These are phyloP conservation scores for Penicillium sp. DNA, from an alignment of 2,329 filamentous ascomycete species.

Conservation along the genomic window DNA sequence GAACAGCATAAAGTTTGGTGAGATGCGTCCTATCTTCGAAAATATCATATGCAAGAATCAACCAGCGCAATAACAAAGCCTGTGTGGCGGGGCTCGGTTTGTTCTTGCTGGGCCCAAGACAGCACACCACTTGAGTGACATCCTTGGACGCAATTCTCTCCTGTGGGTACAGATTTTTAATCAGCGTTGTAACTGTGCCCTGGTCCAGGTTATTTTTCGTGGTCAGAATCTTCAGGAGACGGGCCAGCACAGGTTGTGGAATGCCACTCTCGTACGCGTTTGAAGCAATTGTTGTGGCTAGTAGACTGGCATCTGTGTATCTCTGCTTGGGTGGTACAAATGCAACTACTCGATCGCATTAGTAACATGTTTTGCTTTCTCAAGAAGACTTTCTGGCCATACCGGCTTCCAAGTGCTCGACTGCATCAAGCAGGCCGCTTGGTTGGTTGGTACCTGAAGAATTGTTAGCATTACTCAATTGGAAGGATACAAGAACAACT, in stretches of 20 bases:
- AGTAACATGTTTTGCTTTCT: not conserved
- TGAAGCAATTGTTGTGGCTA: conserved; percentile 61
- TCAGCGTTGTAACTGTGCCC: conserved; percentile 63
- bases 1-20: conserved; percentile 67
- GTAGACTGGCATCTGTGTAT: conserved; percentile 58
- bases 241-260: conserved; percentile 56
- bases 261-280: conserved; percentile 68
- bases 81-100: conserved; percentile 73
- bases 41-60: conserved; percentile 71
- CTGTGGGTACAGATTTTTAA: conserved; percentile 75
- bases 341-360: conserved; percentile 29
- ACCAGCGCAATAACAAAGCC: conserved; percentile 70
- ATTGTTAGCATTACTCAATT: conserved; percentile 1
- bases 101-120: conserved; percentile 71
- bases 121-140: conserved; percentile 65
- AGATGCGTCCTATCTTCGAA: conserved; percentile 63
- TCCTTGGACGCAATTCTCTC: conserved; percentile 59
- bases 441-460: conserved; percentile 11
- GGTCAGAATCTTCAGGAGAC: conserved; percentile 66
- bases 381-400: conserved; percentile 8
- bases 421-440: conserved; percentile 30
- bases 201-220: conserved; percentile 70
- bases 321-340: conserved; percentile 63
- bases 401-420: conserved; percentile 41
- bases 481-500: not conserved